These are phyloP conservation scores for Medicago lupulina DNA, from an alignment of 306 rosid species.

Conservation along the genomic window DNA sequence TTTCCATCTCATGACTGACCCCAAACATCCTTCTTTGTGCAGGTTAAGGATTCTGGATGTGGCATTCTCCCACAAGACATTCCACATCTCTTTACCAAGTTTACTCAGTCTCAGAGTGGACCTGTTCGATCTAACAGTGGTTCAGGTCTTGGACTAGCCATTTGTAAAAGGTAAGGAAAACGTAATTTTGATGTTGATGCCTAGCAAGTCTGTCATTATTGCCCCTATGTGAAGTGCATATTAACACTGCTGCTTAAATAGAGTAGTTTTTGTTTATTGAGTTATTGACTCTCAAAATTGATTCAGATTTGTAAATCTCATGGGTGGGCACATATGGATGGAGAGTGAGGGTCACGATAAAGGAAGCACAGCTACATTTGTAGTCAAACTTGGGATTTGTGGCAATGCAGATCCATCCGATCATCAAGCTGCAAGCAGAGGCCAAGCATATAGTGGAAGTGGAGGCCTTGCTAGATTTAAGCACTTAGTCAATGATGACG, in stretches of 20 bases:
- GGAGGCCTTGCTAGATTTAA: constrained; percentile 66
- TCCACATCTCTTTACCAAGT: constrained; percentile 76
- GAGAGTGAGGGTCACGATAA: constrained; percentile 85
- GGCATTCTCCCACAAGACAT: constrained; percentile 81
- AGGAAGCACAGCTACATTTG: constrained; percentile 71
- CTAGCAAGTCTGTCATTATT: not conserved
- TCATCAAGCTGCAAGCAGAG: constrained; percentile 47
- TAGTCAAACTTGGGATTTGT: constrained; percentile 77
- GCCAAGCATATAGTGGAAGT: constrained; percentile 64
- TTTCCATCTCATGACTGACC: constrained; percentile 17
- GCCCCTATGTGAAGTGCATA: constrained; percentile 7
- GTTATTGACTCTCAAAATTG: constrained; percentile 42
- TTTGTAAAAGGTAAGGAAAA: constrained; percentile 73
- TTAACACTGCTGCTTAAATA: not conserved
- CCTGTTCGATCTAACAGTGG: constrained; percentile 59
- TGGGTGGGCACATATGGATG: constrained; percentile 96
- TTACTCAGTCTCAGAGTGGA: constrained; percentile 65
- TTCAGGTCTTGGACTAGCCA: constrained; percentile 91
- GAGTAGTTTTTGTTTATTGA: not conserved
- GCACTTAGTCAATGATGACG: constrained; percentile 48
- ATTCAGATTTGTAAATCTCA: constrained; percentile 85
- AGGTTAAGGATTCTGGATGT: constrained; percentile 95
- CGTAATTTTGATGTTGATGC: constrained; percentile 24
- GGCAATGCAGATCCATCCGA: constrained; percentile 56
- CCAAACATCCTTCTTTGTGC: constrained; percentile 39